phyloP scores from a whole-genome alignment of 1,139 yeast species.

The Taphrina betulina region DNA sequence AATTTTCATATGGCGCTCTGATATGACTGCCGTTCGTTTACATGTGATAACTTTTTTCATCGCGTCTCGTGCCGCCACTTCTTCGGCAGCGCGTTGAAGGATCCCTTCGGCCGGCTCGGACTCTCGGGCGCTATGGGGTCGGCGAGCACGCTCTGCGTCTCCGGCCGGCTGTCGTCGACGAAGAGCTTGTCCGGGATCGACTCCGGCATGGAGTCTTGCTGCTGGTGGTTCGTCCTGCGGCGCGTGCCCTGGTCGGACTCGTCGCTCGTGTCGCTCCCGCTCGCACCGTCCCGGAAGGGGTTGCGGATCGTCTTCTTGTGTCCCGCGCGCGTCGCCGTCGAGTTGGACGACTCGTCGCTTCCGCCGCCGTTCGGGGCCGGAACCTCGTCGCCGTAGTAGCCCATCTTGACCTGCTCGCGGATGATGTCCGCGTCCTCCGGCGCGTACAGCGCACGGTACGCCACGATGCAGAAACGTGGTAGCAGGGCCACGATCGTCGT shows the following conservation, averaged over 20 bases:
- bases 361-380: conserved; percentile 5
- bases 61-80: conserved; percentile 5
- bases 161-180: too few relatives aligned
- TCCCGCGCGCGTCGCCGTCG: not conserved
- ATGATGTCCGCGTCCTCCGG: conserved; percentile 85
- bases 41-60: too few relatives aligned
- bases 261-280: conserved; percentile 18
- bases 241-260: too few relatives aligned
- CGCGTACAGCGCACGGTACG: conserved; percentile 57
- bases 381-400: conserved; percentile 19
- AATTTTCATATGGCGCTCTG: too few relatives aligned
- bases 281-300: conserved; percentile 18
- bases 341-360: conserved; percentile 16
- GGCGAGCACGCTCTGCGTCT: too few relatives aligned
- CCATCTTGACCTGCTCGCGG: conserved; percentile 55
- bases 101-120: conserved; percentile 2
- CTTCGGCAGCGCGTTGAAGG: not conserved
- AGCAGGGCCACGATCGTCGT: conserved; percentile 71
- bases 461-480: conserved; percentile 72
- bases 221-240: too few relatives aligned
- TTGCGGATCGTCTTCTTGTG: conserved; percentile 11
- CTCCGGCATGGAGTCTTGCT: too few relatives aligned
- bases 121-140: too few relatives aligned
- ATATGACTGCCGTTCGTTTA: too few relatives aligned
- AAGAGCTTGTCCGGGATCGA: too few relatives aligned